Conservation (phyloP, 768 basidiomycete genomes). For the Lactarius sanguifluus region DNA sequence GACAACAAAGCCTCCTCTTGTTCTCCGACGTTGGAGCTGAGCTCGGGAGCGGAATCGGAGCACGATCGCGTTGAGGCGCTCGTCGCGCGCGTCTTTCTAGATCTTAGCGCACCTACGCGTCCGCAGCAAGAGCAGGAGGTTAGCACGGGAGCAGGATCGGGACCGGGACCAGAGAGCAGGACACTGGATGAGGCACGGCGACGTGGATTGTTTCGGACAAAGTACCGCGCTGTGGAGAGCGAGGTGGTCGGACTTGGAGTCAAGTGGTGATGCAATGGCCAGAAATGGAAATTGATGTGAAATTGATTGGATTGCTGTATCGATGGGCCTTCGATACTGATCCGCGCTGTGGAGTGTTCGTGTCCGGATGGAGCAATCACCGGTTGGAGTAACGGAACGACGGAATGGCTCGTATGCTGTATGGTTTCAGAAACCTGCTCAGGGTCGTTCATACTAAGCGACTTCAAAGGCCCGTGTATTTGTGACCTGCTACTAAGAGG, state of each 20-base stretch:
- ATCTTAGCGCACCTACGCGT: conserved; percentile 39
- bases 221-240: conserved; percentile 83
- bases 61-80: conserved; percentile 38
- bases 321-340: neutral
- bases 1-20: neutral
- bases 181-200: conserved; percentile 44
- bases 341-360: neutral
- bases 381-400: neutral
- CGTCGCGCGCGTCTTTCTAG: conserved; percentile 42
- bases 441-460: conserved; percentile 4
- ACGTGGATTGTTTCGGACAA: conserved; percentile 63
- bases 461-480: conserved; percentile 21
- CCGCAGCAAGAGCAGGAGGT: neutral
- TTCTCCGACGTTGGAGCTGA: neutral
- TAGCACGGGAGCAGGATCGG: neutral
- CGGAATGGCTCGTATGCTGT: neutral
- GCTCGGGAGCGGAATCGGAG: neutral
- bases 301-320: neutral
- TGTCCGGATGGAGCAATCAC: neutral
- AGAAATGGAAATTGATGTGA: neutral
- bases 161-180: conserved; percentile 34
- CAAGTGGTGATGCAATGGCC: conserved; percentile 19
- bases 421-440: neutral
- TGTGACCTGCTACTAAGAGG: conserved; percentile 22
- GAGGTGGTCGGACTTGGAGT: conserved; percentile 60